Base-by-base conservation (phyloP, 139 green algal species). In the Chlamydomonas eustigma region DNA sequence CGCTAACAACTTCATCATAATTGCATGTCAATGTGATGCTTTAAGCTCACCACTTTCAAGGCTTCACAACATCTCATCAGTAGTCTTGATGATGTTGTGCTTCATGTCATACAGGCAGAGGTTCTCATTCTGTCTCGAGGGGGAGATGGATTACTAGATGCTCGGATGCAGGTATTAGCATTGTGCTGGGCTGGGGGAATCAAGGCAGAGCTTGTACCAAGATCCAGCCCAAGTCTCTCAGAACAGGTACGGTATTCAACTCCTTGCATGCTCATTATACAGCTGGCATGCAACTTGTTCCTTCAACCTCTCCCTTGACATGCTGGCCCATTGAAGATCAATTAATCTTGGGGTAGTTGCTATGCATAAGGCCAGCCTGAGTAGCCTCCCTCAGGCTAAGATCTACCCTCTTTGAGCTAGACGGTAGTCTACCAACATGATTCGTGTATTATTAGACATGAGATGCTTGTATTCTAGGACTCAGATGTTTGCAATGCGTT, bases 121-220 rank as follows among this genome's bases (percentile, higher is more conserved):
- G 93, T 94, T 76, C 77, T 97, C 79, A 90, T 97, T 37, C 92
- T 85, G 58, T 67, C 78, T 2, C 82, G 85, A n/a, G 90, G 92
- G 25, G 87, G 85, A 22, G 89, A 86, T 32, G 92, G 90, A 1
- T 76, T 91, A 36, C 81, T 97, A 50, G 37, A 78, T 31, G 65
- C 85, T 76, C 71, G 85, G 32, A 77, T 88, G 76, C 51, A 76
- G 52, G 78, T 97, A 38, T 73, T 89, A 0, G 73, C 79, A 1
- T 50, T 76, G 67, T 86, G 95, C 50, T 94, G 91, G 89, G 81
- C 78, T 1, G 88, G 78, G 4, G 92, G 93, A 52, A 74, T 96
- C 1, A 64, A 74, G 4, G 88, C 92, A 0, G 89, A 94, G 80
- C 77, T 91, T 67, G 51, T 95, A 77, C 86, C 80, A 1, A 65